Conservation (phyloP, 495 filamentous ascomycete species). For the Neurospora sp. region DNA sequence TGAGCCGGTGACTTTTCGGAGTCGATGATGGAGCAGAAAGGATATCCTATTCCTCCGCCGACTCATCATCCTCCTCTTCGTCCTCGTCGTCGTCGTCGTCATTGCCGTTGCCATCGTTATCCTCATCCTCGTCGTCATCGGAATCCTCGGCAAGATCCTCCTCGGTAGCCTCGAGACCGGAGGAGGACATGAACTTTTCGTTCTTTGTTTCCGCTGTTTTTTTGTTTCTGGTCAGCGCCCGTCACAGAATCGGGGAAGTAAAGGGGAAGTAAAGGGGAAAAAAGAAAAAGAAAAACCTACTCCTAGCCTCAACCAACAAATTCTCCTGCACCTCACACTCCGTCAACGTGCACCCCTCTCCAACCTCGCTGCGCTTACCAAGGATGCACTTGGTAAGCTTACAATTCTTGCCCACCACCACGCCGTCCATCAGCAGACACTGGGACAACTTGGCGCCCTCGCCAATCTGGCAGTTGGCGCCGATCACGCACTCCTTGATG, state of each 20-base stretch:
- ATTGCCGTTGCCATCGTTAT: slow-evolving; percentile 12
- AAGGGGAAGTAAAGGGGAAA: neutral
- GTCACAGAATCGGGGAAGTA: too few relatives aligned
- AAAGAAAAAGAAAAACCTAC: slow-evolving; percentile 42
- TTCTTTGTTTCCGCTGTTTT: slow-evolving; percentile 59
- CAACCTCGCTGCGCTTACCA: slow-evolving; percentile 64
- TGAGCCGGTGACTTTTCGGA: neutral
- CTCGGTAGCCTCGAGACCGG: slow-evolving; percentile 55
- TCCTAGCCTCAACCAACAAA: slow-evolving; percentile 67
- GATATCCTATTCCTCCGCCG: neutral
- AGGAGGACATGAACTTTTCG: slow-evolving; percentile 78
- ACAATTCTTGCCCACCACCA: slow-evolving; percentile 64
- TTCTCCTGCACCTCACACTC: slow-evolving; percentile 90
- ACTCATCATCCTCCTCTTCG: slow-evolving; percentile 5
- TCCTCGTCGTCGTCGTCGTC: slow-evolving; percentile 8
- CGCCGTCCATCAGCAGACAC: slow-evolving; percentile 87
- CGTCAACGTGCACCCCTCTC: slow-evolving; percentile 61
- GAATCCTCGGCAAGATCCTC: slow-evolving; percentile 35
- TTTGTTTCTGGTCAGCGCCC: too few relatives aligned
- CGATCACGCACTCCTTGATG: slow-evolving; percentile 85
- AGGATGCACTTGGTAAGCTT: slow-evolving; percentile 75
- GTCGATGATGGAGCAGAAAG: neutral
- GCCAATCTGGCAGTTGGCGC: slow-evolving; percentile 73
- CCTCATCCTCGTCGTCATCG: slow-evolving; percentile 21
- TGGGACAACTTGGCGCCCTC: slow-evolving; percentile 67